Evolutionary conservation across 805 yeast genomes (phyloP), one percentile per base, ranked within the genome.

Genomic region (Hanseniaspora lachancei): DNA sequence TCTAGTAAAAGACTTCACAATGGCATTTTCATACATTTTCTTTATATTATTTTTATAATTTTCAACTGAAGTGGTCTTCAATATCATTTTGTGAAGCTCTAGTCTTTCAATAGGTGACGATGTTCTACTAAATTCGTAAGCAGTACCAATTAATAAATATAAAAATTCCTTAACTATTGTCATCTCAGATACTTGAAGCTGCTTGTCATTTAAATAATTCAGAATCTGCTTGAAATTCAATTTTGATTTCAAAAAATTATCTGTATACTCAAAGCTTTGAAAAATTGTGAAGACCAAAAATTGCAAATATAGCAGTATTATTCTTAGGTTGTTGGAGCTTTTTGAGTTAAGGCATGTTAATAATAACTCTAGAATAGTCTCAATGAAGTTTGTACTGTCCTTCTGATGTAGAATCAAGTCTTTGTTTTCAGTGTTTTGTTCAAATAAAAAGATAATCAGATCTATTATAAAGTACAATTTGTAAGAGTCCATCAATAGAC

Each of bases 401-500:
- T 69, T 75, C 35, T 68, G 81, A 57, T 77, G 75, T 9, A 58
- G 47, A n/a, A 48, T 77, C 18, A 78, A 70, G 20, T 75, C 79
- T 5, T 73, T 73, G 58, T 69, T 71, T 40, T 77, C 83, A 55
- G 77, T 78, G 34, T 62, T 59, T 6, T 63, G 64, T 21, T 61
- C 54, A 58, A 89, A 76, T 2, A 89, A 65, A 55, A 77, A 78
- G 44, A 84, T 72, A 23, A 91, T 65, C 4, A 87, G 71, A 4
- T 81, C 76, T 2, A 85, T 72, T 0, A 96, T 80, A 68, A 91
- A 89, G 93, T 95, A 93, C 0, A 80, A 69, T 62, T 81, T 80
- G 65, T 89, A 93, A 0, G 99, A 97, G 61, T 93, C 91, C 36
- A 89, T 68, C 54, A 81, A 78, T 49, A 75, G 66, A 21, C 80